Percentiles rank a stretch among this genome's conserved stretches.
Conservation (phyloP, 441 rosid genomes). For the Viola pubescens region DNA sequence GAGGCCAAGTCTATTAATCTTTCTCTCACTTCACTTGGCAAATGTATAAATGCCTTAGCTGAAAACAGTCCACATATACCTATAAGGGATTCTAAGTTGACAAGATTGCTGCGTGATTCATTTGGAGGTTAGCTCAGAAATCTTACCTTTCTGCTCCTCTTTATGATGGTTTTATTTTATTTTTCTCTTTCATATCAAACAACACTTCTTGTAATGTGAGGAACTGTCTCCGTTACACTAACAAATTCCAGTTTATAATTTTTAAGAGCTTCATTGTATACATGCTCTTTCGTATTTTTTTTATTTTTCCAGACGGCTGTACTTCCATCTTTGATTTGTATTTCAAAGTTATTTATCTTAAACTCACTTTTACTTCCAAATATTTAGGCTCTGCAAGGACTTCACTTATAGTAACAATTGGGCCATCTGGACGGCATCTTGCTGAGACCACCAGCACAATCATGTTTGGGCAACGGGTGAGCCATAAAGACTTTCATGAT, state of each 20-base stretch:
- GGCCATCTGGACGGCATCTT: slow-evolving; percentile 69
- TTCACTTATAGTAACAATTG: slow-evolving; percentile 76
- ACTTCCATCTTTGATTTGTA: slow-evolving; percentile 8
- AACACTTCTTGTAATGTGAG: neutral
- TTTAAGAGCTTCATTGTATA: neutral
- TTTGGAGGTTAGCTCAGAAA: slow-evolving; percentile 56
- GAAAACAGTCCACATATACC: slow-evolving; percentile 88
- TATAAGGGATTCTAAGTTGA: slow-evolving; percentile 80
- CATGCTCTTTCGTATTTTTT: no score
- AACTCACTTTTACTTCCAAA: slow-evolving; percentile 14
- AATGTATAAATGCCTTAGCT: slow-evolving; percentile 94
- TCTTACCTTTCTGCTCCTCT: slow-evolving; percentile 1
- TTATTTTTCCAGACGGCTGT: neutral
- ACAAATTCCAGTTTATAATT: neutral
- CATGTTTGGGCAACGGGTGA: slow-evolving; percentile 92
- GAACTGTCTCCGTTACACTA: neutral
- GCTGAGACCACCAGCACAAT: slow-evolving; percentile 90
- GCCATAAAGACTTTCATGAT: slow-evolving; percentile 17
- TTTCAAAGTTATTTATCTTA: slow-evolving; percentile 11
- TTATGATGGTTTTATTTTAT: neutral
- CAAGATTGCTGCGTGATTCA: slow-evolving; percentile 90
- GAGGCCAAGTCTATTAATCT: slow-evolving; percentile 94
- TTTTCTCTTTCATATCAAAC: neutral
- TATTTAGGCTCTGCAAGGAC: slow-evolving; percentile 80
- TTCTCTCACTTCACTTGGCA: slow-evolving; percentile 80